Conservation (phyloP, 208 protist genomes). For the Trypanosoma mega region DNA sequence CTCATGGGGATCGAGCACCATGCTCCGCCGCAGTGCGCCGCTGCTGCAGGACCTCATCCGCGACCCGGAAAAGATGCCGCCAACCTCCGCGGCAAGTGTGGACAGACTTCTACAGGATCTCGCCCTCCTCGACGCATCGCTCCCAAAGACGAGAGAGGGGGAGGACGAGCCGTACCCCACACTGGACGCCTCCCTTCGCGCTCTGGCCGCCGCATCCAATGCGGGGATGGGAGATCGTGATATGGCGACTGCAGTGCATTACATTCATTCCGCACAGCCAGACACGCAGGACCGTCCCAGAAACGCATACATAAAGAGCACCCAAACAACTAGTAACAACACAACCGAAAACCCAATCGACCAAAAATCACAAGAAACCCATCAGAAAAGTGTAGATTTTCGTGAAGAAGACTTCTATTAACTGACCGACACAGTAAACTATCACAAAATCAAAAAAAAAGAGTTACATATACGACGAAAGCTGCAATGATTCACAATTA, state of each 20-base stretch:
- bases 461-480: no score
- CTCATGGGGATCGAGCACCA: slow-evolving; percentile 81
- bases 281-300: slow-evolving; percentile 24
- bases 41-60: slow-evolving; percentile 83
- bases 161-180: slow-evolving; percentile 76
- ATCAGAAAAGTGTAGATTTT: slow-evolving; percentile 27
- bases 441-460: slow-evolving; percentile 1
- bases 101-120: slow-evolving; percentile 73
- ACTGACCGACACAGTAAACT: not conserved
- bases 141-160: slow-evolving; percentile 25
- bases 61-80: slow-evolving; percentile 66
- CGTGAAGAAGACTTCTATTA: slow-evolving; percentile 72
- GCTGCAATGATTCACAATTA: no score
- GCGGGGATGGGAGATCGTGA: slow-evolving; percentile 78
- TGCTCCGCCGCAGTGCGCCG: slow-evolving; percentile 82
- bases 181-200: slow-evolving; percentile 68
- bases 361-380: not conserved
- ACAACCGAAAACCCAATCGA: slow-evolving; percentile 8
- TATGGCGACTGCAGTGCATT: slow-evolving; percentile 77
- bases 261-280: slow-evolving; percentile 63
- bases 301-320: no score
- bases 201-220: slow-evolving; percentile 63
- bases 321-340: no score
- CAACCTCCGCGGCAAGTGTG: slow-evolving; percentile 52
- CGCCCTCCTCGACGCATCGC: slow-evolving; percentile 56